Percentiles rank a stretch among this genome's conserved stretches.
Conservation (phyloP, 352 stramenopile species). For the Globisporangium takayamanum region DNA sequence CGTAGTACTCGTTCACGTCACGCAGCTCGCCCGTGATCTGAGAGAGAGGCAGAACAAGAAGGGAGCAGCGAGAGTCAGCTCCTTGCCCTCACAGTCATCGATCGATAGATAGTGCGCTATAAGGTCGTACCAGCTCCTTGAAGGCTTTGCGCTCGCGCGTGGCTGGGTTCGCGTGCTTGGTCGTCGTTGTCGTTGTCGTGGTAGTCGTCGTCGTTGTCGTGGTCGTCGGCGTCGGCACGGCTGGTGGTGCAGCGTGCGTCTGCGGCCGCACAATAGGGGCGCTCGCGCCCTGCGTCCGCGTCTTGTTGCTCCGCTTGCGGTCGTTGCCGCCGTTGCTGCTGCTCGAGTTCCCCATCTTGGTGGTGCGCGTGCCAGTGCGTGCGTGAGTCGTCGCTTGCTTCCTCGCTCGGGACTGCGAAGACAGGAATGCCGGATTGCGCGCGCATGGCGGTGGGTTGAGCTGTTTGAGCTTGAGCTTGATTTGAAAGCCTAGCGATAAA, state of each 20-base stretch:
- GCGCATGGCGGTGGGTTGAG: too few relatives aligned
- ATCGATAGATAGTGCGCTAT: not conserved
- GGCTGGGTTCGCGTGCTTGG: conserved; percentile 28
- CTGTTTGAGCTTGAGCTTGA: too few relatives aligned
- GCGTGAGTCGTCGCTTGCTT: not conserved
- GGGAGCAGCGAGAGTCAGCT: not conserved
- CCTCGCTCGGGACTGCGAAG: too few relatives aligned
- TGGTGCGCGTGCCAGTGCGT: not conserved
- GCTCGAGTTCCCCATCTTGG: conserved; percentile 63
- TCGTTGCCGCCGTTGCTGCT: conserved; percentile 30
- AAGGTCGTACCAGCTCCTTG: conserved; percentile 56
- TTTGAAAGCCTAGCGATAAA: too few relatives aligned
- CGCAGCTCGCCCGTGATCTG: conserved; percentile 81
- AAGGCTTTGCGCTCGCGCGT: conserved; percentile 49
- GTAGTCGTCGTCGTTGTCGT: conserved; percentile 13
- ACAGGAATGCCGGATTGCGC: too few relatives aligned
- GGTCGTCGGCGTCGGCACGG: conserved; percentile 11
- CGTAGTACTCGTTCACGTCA: conserved; percentile 82
- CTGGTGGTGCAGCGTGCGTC: conserved; percentile 4
- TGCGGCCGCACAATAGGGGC: conserved; percentile 19
- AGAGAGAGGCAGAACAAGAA: not conserved
- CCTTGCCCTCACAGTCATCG: not conserved
- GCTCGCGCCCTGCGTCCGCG: conserved; percentile 24
- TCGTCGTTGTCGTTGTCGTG: conserved; percentile 14
- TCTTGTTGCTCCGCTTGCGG: conserved; percentile 23